Evolutionary conservation across 2,329 filamentous ascomycete genomes (phyloP).

Genomic region (Fusarium algeriense): DNA sequence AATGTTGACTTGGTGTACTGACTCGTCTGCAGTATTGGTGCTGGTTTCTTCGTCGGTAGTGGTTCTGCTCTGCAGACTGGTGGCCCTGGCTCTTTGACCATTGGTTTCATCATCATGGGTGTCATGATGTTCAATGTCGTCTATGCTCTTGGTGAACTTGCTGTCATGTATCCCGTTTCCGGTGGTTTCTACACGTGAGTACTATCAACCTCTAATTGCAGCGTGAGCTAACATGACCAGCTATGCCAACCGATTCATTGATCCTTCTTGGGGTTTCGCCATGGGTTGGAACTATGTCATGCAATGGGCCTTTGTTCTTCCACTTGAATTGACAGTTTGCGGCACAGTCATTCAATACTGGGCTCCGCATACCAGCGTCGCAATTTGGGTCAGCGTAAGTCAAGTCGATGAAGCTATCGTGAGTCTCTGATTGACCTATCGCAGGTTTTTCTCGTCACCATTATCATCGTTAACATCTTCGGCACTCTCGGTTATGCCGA

Average conservation of each 20-base stretch:
- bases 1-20: neutral
- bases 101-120: conserved; percentile 68
- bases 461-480: conserved; percentile 68
- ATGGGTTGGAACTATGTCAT: conserved; percentile 65
- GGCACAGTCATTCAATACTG: conserved; percentile 62
- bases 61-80: conserved; percentile 55
- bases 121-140: conserved; percentile 72
- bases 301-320: conserved; percentile 60
- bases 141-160: conserved; percentile 69
- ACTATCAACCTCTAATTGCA: accelerated
- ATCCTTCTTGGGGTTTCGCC: conserved; percentile 60
- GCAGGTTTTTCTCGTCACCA: conserved; percentile 62
- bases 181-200: conserved; percentile 66
- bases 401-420: accelerated
- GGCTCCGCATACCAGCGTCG: conserved; percentile 58
- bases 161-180: conserved; percentile 57
- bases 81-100: conserved; percentile 56
- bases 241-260: conserved; percentile 68
- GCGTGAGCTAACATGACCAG: conserved; percentile 19
- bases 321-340: conserved; percentile 64
- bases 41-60: conserved; percentile 72
- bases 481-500: conserved; percentile 68
- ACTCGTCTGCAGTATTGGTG: conserved; percentile 59
- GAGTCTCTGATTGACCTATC: neutral
- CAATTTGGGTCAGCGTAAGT: conserved; percentile 64